Base-by-base conservation (phyloP, 352 stramenopile species). In the Phytophthora crassamura region DNA sequence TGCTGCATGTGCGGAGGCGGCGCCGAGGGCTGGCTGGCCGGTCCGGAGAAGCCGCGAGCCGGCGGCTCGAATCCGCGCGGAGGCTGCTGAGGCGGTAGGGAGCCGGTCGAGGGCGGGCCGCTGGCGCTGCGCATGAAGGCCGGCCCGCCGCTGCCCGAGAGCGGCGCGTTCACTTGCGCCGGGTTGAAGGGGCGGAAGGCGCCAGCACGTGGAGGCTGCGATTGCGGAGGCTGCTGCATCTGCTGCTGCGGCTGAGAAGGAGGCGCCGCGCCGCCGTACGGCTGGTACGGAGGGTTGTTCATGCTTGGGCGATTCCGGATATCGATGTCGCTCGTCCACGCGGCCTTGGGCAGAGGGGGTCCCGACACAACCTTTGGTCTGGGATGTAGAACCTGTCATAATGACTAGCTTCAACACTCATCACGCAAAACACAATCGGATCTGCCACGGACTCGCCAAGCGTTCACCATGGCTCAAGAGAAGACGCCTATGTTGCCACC, bases 121-220 rank as follows among this genome's bases (percentile, higher is more conserved):
- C 52, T 70, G 30, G 28, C 51, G 40, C 47, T 72, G 34, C 60
- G 68, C 4, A 42, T 34, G 43, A 73, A 74, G 38, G 53, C 43
- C 4, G 59, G 53, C 12, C 47, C 62, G 41, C 66, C 72, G 36
- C 64, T 68, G 40, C 67, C 71, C 3, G 77, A 82, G 10, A 69
- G 63, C 52, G 76, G 76, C 39, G 75, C 54, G 45, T 81, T 79
- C 45, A 64, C 52, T 30, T 83, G 76, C 20, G 64, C 78, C 3
- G 85, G 78, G 64, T 93, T 91, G 46, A 93, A 91, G 43, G 80
- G 82, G 16, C 82, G 81, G 59, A 90, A 92, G 0, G 78, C 71
- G 53, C 70, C 63, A 9, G 72, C 58, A 7, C 53, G 69, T 32
- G 76, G 77, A 38, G 51, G 59, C 14, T 84, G 77, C 46, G 66